Percentiles rank a stretch among this genome's conserved stretches.
phyloP scores from a whole-genome alignment of 352 stramenopile genomes.

The Achlya hypogyna region DNA sequence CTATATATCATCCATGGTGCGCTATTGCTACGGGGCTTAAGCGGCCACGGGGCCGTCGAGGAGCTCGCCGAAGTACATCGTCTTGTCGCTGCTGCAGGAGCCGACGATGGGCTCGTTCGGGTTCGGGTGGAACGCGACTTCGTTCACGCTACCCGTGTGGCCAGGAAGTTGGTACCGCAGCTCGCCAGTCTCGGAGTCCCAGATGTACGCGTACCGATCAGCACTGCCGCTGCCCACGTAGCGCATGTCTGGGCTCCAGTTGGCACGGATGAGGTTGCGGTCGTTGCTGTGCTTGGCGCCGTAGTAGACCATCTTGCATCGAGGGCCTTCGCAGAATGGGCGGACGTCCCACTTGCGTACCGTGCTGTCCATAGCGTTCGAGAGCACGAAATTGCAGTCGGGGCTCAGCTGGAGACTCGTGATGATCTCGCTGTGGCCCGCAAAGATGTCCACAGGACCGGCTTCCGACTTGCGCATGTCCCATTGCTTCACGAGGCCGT shows the following conservation, averaged over 20 bases:
- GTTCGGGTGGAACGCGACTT: conserved; percentile 80
- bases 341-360: conserved; percentile 91
- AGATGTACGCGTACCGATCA: conserved; percentile 92
- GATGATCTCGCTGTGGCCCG: conserved; percentile 89
- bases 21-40: background rate
- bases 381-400: conserved; percentile 88
- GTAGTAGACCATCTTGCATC: conserved; percentile 48
- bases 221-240: conserved; percentile 83
- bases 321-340: conserved; percentile 57
- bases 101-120: conserved; percentile 73
- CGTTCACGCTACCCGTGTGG: conserved; percentile 92
- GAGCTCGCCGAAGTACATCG: conserved; percentile 75
- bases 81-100: conserved; percentile 82
- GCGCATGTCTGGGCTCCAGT: conserved; percentile 84
- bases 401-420: conserved; percentile 91
- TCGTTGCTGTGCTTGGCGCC: conserved; percentile 90
- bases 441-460: conserved; percentile 64
- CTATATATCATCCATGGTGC: background rate
- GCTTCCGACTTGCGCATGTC: conserved; percentile 83
- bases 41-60: background rate
- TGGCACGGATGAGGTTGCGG: conserved; percentile 87
- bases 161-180: conserved; percentile 90
- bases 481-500: conserved; percentile 91
- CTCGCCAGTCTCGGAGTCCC: conserved; percentile 85
- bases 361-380: conserved; percentile 92